Conservation (phyloP, 2,329 filamentous ascomycete genomes). For the Orbilia oligospora region DNA sequence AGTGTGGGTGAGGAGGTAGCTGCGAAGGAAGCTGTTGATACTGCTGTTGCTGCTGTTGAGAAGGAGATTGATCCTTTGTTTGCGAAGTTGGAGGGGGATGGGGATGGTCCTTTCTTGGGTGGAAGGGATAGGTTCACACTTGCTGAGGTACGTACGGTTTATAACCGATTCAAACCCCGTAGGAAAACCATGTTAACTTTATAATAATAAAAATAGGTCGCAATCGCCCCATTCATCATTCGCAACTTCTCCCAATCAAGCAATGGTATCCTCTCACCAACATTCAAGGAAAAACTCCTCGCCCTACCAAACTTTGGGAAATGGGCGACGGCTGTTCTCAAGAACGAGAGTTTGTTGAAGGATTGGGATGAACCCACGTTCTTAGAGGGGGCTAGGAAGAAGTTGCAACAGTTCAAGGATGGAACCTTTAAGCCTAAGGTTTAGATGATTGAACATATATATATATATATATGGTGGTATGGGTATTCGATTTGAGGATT, state of each 20-base stretch:
- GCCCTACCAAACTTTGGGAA: constrained; percentile 75
- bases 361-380: constrained; percentile 74
- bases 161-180: no score
- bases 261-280: constrained; percentile 70
- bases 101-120: constrained; percentile 75
- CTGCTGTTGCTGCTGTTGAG: constrained; percentile 72
- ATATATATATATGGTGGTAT: no score
- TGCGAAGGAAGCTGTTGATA: constrained; percentile 68
- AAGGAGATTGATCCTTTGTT: constrained; percentile 83
- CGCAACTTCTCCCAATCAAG: constrained; percentile 72
- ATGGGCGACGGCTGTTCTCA: constrained; percentile 75
- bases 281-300: constrained; percentile 69
- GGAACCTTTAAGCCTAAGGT: constrained; percentile 27
- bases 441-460: neutral
- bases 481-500: neutral
- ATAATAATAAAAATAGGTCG: constrained; percentile 68
- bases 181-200: no score
- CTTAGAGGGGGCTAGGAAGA: constrained; percentile 68
- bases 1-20: constrained; percentile 69
- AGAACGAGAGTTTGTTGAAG: constrained; percentile 76
- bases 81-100: constrained; percentile 65
- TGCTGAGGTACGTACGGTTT: constrained; percentile 77
- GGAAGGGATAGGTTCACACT: constrained; percentile 77
- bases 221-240: constrained; percentile 77
- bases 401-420: constrained; percentile 65